A percentile compares a stretch with the other conserved stretches of the same genome.
These are phyloP conservation scores for Arthrobotrys conoides DNA, from an alignment of 2,329 filamentous ascomycete genomes.

Conservation along the genomic window DNA sequence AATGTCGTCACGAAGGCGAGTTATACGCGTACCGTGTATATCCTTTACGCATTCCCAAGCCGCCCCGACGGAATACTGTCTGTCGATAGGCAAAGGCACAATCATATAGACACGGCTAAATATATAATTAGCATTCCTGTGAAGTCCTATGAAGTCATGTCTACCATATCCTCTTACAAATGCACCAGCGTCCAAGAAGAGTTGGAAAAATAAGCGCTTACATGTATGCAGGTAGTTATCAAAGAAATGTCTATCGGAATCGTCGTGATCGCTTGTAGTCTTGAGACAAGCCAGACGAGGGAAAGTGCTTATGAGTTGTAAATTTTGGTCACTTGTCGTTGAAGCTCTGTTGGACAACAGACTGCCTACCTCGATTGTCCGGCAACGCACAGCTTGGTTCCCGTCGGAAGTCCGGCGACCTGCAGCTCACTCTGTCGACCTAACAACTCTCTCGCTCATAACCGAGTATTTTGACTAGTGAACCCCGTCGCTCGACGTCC, in stretches of 20 bases:
- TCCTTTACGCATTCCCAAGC: neutral
- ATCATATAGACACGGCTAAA: too few relatives aligned
- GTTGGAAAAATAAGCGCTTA: neutral
- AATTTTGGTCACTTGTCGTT: neutral
- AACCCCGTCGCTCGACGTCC: neutral
- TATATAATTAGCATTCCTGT: too few relatives aligned
- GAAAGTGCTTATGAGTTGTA: neutral
- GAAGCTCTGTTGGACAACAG: neutral
- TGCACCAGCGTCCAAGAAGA: neutral
- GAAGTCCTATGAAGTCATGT: too few relatives aligned
- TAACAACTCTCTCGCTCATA: neutral
- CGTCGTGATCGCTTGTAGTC: neutral
- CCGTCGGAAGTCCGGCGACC: neutral
- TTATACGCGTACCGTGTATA: slow-evolving; percentile 1
- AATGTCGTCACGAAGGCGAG: slow-evolving; percentile 23
- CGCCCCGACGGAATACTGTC: too few relatives aligned
- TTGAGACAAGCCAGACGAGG: too few relatives aligned
- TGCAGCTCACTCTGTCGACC: neutral
- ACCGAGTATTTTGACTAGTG: neutral
- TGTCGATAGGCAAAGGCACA: too few relatives aligned
- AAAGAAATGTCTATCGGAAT: neutral
- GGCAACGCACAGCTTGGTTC: slow-evolving; percentile 7
- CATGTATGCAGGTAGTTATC: too few relatives aligned
- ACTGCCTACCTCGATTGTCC: neutral
- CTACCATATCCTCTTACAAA: too few relatives aligned